Conservation (phyloP, 345 rosid genomes). For the Toxicodendron radicans region DNA sequence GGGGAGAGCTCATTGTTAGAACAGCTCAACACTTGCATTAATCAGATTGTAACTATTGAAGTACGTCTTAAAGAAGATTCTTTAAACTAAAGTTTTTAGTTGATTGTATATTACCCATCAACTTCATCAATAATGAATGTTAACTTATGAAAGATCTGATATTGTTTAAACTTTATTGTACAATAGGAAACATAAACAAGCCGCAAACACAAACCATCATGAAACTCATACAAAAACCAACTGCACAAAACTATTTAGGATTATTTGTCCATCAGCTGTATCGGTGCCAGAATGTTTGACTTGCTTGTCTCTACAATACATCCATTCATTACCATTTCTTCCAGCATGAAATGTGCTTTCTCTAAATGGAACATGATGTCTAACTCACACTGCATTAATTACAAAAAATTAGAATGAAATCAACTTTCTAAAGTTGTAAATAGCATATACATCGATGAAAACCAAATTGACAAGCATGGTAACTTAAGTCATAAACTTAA, state of each 20-base stretch:
- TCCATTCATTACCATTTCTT: slow-evolving; percentile 98
- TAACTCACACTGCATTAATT: slow-evolving; percentile 68
- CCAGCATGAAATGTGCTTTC: slow-evolving; percentile 98
- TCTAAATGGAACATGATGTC: slow-evolving; percentile 99
- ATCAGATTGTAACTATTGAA: no score
- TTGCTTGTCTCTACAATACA: slow-evolving; percentile 94
- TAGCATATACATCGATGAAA: not conserved
- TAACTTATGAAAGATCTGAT: not conserved
- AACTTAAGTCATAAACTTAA: not conserved
- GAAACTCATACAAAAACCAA: slow-evolving; percentile 12
- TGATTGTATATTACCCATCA: not conserved
- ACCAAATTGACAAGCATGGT: not conserved
- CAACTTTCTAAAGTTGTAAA: not conserved
- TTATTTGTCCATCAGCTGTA: slow-evolving; percentile 86
- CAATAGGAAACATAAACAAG: slow-evolving; percentile 4
- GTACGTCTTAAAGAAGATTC: no score
- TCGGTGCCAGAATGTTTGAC: slow-evolving; percentile 69
- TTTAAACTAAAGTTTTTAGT: not conserved
- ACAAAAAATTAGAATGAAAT: not conserved
- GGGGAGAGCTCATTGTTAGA: not conserved
- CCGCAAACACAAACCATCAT: not conserved
- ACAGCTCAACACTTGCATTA: not conserved
- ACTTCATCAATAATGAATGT: not conserved
- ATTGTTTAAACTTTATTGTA: slow-evolving; percentile 3
- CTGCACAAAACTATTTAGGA: slow-evolving; percentile 32